Base-by-base conservation (phyloP, 345 rosid genomes). In the Geranium brycei region DNA sequence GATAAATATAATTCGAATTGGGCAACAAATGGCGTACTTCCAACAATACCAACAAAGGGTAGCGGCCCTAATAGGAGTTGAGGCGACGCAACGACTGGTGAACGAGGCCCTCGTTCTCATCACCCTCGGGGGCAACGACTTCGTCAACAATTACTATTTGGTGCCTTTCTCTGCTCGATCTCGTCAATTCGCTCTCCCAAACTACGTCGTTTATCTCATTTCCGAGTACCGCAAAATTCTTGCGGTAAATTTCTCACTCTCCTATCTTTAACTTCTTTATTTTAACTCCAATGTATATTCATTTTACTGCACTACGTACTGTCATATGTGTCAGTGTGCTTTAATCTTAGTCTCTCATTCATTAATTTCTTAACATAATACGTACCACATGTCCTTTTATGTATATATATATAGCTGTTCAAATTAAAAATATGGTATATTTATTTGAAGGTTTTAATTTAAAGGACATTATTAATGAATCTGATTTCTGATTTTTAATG, bases 81-180 rank as follows among this genome's bases (percentile, higher is more conserved):
- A 78, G 31, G 79, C 76, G 63, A 60, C 93, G 3, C 78, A 75
- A 64, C 73, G 72, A 40, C 77, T 89, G 13, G 89, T 92, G 14
- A 85, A 81, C 51, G 62, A 78, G 66, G 95, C 95, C 40, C 86
- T 91, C 7, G 75, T 84, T 19, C 79, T 91, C 19, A 83, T 91
- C 47, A 91, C 96, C 30, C 78, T 89, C 1, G 98, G 98, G 0
- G 98, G 96, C 64, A 91, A 91, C 58, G 98, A 91, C 68, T 89
- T 91, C 41, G 96, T 91, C 17, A 91, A 91, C 84, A 89, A 91
- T 77, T 91, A 91, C 70, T 91, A 79, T 70, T 65, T 89, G 68
- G 85, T 91, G 61, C 98, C 98, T 0, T 84, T 78, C 75, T 91
- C 96, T 0, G 88, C 91, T 17, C 75, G 98, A 61, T 91, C 95